Base-by-base conservation (phyloP, 1,284 basidiomycete species). In the Cryptococcus depauperatus region DNA sequence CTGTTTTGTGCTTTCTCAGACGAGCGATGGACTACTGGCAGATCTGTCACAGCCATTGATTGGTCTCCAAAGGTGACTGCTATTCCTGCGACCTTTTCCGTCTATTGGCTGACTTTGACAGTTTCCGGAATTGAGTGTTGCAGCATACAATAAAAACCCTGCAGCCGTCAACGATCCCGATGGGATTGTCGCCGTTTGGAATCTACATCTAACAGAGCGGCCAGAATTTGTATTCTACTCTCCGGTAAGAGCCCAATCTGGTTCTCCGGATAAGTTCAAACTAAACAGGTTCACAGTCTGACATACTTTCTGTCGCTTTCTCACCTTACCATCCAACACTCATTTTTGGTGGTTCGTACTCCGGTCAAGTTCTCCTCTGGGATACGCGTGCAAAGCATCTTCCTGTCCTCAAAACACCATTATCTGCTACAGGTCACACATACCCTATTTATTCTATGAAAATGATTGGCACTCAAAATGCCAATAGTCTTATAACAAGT, bases 201-300 rank as follows among this genome's bases (percentile, higher is more conserved):
- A 98, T 66, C 72, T 93, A 41, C 95, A 98, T 62, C 74, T 97
- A 3, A 77, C 88, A 2, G 91, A 97, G 61, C 78, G 93, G 54
- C 93, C 95, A 16, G 95, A 99, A 68, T 98, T 96, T 58, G 79
- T 96, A 41, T 97, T 99, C 71, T 91, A 97, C 67, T 91, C 95
- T 1, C 92, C 92, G 73, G 89, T 90, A 53, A 41, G 64, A 44
- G 16, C 11, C n/a, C 35, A 37, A 22, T 8, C 8, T 14, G 13
- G 9, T 37, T 9, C 13, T 7, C 19, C 4, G 7, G 16, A 19
- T 22, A 13, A n/a, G n/a, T 18, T 16, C 27, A n/a, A 23, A 38
- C 35, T 40, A 21, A 32, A 14, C 1, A 8, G 5, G 4, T 25
- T 38, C 42, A 27, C 72, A 93, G 87, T 96, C 92, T 26, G 95